Conservation (phyloP, 352 stramenopile genomes). For the Phytophthora idaei region DNA sequence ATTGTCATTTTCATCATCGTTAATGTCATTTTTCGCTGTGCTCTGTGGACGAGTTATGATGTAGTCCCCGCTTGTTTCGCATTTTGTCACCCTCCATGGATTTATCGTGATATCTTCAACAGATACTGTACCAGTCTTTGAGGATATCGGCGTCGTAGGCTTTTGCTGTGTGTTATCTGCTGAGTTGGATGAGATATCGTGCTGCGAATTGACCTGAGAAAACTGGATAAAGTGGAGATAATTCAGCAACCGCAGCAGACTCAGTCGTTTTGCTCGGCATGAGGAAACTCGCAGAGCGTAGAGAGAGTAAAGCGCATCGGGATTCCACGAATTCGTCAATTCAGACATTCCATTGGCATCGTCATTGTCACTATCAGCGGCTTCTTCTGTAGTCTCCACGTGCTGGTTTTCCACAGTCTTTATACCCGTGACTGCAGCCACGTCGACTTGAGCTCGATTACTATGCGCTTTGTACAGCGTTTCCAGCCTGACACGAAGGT, state of each 20-base stretch:
- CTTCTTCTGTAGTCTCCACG: neutral
- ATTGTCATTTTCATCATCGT: slow-evolving; percentile 2
- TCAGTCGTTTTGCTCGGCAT: slow-evolving; percentile 45
- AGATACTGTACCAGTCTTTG: neutral
- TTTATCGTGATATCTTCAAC: neutral
- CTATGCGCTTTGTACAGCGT: slow-evolving; percentile 42
- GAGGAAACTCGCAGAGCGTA: slow-evolving; percentile 49
- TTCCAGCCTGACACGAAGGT: slow-evolving; percentile 43
- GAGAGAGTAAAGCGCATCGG: slow-evolving; percentile 40
- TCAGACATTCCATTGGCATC: neutral
- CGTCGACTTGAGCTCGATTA: slow-evolving; percentile 42
- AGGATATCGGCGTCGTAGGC: neutral
- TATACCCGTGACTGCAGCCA: slow-evolving; percentile 3
- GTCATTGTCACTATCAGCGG: neutral
- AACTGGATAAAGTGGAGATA: slow-evolving; percentile 52
- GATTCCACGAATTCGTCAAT: slow-evolving; percentile 11
- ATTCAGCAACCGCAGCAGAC: slow-evolving; percentile 53
- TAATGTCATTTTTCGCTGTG: neutral
- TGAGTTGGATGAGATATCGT: neutral
- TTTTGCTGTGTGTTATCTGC: neutral
- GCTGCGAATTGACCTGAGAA: neutral
- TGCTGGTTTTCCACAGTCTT: neutral
- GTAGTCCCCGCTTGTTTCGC: slow-evolving; percentile 26
- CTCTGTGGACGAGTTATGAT: slow-evolving; percentile 19
- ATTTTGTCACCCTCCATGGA: slow-evolving; percentile 24